Percentiles rank a stretch among this genome's conserved stretches.
These are phyloP conservation scores for Brasilioporus rufonigricans DNA, from an alignment of 768 basidiomycete genomes.

Conservation along the genomic window DNA sequence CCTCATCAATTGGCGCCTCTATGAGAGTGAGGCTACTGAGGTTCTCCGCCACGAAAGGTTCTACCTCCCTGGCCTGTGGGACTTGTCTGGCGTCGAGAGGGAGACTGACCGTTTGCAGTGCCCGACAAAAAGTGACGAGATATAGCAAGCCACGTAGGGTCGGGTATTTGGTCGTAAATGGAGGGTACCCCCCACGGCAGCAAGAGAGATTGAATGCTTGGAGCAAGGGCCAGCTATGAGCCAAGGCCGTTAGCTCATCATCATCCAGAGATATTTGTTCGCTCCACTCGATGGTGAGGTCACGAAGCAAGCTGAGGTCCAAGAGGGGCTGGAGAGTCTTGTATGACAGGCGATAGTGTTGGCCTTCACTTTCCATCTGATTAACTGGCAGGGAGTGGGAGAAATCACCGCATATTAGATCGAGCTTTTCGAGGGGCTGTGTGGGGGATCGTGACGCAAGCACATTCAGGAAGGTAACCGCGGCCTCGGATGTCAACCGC, in stretches of 20 bases:
- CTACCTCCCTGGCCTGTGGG: neutral
- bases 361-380: constrained; percentile 2
- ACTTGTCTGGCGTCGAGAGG: constrained; percentile 14
- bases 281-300: constrained; percentile 7
- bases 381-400: neutral
- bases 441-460: constrained; percentile 1
- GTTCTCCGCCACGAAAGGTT: neutral
- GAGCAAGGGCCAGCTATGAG: constrained; percentile 7
- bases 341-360: constrained; percentile 7
- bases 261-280: constrained; percentile 14
- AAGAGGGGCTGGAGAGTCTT: constrained; percentile 2
- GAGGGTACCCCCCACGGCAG: constrained; percentile 1
- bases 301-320: neutral
- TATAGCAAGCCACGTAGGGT: constrained; percentile 10
- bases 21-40: neutral
- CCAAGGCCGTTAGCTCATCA: constrained; percentile 3
- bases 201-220: constrained; percentile 2
- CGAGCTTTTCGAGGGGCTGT: neutral
- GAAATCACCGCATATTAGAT: neutral
- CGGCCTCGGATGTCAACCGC: neutral
- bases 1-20: constrained; percentile 11
- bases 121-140: neutral
- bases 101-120: neutral
- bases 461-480: neutral
- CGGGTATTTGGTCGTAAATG: constrained; percentile 2